phyloP scores from a whole-genome alignment of 176 grass and related monocot species.

The Oryza meridionalis region DNA sequence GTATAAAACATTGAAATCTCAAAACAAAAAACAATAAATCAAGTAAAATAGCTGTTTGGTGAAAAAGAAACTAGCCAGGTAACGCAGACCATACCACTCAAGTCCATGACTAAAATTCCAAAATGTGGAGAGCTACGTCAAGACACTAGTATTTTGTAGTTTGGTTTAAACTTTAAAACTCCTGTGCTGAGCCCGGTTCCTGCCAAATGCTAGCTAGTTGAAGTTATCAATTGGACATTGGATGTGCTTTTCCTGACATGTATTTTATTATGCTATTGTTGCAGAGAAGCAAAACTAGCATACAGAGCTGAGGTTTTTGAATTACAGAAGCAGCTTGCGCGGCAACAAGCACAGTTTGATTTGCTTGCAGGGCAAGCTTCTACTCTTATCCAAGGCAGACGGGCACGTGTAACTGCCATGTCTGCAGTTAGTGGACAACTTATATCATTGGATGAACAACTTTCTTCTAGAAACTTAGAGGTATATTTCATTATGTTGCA shows the following conservation, averaged over 20 bases:
- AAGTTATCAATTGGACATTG: not conserved
- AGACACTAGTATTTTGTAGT: not conserved
- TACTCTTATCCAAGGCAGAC: constrained; percentile 88
- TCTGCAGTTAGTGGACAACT: constrained; percentile 82
- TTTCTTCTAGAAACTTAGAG: constrained; percentile 85
- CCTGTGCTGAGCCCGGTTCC: constrained; percentile 17
- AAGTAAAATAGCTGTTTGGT: not conserved
- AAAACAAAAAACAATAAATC: constrained; percentile 15
- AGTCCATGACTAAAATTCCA: not conserved
- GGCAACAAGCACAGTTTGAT: constrained; percentile 86
- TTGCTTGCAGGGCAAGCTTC: constrained; percentile 94
- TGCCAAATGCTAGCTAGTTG: constrained; percentile 26
- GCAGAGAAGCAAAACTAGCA: constrained; percentile 90
- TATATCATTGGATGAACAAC: constrained; percentile 74
- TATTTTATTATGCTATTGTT: not conserved
- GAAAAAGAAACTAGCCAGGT: not conserved
- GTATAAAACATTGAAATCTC: not conserved
- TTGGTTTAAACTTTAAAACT: constrained; percentile 6
- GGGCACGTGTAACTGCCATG: constrained; percentile 69
- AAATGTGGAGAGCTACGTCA: not conserved
- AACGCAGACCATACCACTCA: not conserved
- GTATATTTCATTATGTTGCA: constrained; percentile 45
- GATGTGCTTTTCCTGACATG: constrained; percentile 46
- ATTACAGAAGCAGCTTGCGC: constrained; percentile 88
- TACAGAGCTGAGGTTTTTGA: constrained; percentile 86